phyloP scores from a whole-genome alignment of 202 grass and related monocot genomes.

The Elaeis oleifera region DNA sequence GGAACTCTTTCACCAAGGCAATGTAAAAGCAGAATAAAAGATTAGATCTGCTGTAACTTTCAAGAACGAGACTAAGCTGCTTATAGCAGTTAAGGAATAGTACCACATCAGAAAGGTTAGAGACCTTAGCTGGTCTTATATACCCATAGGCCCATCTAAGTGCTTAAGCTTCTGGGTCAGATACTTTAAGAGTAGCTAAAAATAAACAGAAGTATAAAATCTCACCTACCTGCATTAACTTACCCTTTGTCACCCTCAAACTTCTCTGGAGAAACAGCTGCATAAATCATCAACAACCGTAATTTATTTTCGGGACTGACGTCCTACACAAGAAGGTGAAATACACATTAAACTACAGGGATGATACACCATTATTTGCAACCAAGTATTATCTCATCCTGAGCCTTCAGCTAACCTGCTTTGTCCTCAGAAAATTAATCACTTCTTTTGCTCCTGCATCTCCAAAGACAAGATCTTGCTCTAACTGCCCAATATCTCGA shows the following conservation, averaged over 20 bases:
- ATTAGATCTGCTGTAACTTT: too few relatives aligned
- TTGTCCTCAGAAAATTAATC: slow-evolving; percentile 73
- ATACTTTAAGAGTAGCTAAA: too few relatives aligned
- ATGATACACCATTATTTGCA: slow-evolving; percentile 9
- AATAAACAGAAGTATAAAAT: neutral
- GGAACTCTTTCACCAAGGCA: too few relatives aligned
- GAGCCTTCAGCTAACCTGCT: slow-evolving; percentile 42
- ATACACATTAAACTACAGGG: slow-evolving; percentile 23
- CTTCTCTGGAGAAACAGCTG: slow-evolving; percentile 74
- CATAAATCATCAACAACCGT: slow-evolving; percentile 85
- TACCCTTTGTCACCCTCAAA: slow-evolving; percentile 95
- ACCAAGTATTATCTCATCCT: slow-evolving; percentile 4
- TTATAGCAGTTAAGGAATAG: too few relatives aligned
- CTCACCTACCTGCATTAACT: slow-evolving; percentile 80
- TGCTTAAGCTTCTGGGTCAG: too few relatives aligned
- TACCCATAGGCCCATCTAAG: too few relatives aligned
- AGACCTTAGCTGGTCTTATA: too few relatives aligned
- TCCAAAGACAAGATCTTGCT: slow-evolving; percentile 97
- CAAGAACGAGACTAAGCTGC: too few relatives aligned
- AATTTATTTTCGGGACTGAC: slow-evolving; percentile 92
- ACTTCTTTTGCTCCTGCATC: slow-evolving; percentile 95
- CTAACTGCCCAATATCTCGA: slow-evolving; percentile 69
- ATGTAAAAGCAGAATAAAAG: too few relatives aligned
- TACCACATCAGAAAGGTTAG: too few relatives aligned
- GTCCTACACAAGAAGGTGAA: slow-evolving; percentile 40